Conservation (phyloP, 2,329 filamentous ascomycete species). For the Pseudogymnoascus sp. region DNA sequence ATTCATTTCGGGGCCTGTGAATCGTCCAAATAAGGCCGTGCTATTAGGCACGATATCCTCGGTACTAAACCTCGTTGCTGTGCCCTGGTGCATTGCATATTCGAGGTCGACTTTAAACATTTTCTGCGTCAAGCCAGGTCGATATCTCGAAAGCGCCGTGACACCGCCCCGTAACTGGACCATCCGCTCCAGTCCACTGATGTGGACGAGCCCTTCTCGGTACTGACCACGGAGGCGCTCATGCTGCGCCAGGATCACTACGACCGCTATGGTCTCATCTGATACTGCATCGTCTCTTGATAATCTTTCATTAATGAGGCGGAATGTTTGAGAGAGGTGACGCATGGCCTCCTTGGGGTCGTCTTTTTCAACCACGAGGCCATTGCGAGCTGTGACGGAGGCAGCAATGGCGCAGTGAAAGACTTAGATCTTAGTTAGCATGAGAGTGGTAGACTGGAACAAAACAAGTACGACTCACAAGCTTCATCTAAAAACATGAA, state of each 20-base stretch:
- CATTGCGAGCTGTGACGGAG: conserved; percentile 19
- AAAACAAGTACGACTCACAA: conserved; percentile 22
- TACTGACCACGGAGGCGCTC: conserved; percentile 24
- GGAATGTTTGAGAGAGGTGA: conserved; percentile 27
- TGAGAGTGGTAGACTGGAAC: background rate
- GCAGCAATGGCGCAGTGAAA: conserved; percentile 30
- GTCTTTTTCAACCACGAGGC: conserved; percentile 8
- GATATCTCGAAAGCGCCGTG: conserved; percentile 15
- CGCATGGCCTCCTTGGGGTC: conserved; percentile 20
- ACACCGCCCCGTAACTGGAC: conserved; percentile 31
- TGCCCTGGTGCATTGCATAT: conserved; percentile 24
- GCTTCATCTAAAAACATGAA: conserved; percentile 30
- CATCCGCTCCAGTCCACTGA: conserved; percentile 29
- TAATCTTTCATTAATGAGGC: conserved; percentile 28
- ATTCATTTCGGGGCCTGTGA: background rate
- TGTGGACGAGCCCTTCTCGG: conserved; percentile 26
- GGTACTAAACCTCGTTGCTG: conserved; percentile 18
- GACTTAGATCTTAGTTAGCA: conserved; percentile 17
- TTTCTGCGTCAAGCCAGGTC: conserved; percentile 24
- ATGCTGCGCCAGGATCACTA: conserved; percentile 28
- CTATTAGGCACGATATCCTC: conserved; percentile 12
- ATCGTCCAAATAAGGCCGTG: background rate
- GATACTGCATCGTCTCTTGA: conserved; percentile 23
- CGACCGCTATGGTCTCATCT: conserved; percentile 27
- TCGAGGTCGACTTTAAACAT: conserved; percentile 25